Evolutionary conservation across 768 basidiomycete species (phyloP), one percentile per base, ranked within the genome.

Genomic region (Leucosporidium creatinivorum): DNA sequence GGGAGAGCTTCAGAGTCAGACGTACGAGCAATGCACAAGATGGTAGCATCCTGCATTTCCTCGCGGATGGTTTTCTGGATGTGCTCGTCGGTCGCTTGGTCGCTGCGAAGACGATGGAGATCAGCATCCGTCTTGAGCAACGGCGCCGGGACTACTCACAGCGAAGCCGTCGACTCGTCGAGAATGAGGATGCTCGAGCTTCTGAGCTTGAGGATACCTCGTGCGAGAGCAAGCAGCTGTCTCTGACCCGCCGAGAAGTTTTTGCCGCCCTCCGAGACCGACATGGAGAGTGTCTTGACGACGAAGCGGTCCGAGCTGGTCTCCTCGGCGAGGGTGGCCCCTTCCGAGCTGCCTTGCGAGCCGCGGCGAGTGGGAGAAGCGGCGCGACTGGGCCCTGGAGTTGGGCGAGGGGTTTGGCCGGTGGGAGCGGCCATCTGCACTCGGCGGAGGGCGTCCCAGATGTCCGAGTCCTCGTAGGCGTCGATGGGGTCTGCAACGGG

Each of bases 1-100:
- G 39, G 15, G 8, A 44, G 39, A 36, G 12, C 6, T 12, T 12
- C 8, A 44, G 39, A 19, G 55, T n/a, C n/a, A 44, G 55, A 65
- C 19, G 88, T 81, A 79, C 91, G 90, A 5, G 91, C 91, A 65
- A 92, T 91, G 13, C 89, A 90, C 48, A 93, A 83, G 25, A 92
- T 86, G 25, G 90, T 86, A 0, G 87, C 84, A 17, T 83, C 82
- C 1, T 81, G 77, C 61, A 92, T 83, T 76, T 89, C 87, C 73
- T 87, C 85, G 33, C 87, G 83, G 44, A 89, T 85, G 0, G 87
- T 89, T 48, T 79, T 79, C 77, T 89, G 89, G 62, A 91, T 87
- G 84, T 73, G 63, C 21, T 70, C 67, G 67, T 76, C 75, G 0
- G 73, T 73, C 3, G 61, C 68, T 31, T 67, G 65, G 51, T 76